Evolutionary conservation across 2,329 filamentous ascomycete species (phyloP).

Genomic region (Colletotrichum trifolii): DNA sequence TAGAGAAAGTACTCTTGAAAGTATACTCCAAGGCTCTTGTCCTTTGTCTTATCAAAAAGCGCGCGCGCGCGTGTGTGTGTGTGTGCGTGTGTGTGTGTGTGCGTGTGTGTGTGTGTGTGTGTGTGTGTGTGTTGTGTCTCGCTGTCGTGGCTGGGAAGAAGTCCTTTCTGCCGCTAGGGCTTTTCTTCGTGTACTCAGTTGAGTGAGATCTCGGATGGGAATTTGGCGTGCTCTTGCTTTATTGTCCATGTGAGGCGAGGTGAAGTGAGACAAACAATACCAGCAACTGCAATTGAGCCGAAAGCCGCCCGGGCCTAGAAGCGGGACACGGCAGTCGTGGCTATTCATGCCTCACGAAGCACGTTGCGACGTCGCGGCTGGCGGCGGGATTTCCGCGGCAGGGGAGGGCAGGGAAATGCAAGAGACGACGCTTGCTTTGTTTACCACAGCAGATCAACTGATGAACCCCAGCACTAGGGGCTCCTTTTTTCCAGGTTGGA

Average conservation of each 20-base stretch:
- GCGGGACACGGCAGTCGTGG: slow-evolving; percentile 15
- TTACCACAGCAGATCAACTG: background rate
- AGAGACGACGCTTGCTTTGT: slow-evolving; percentile 13
- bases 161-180: background rate
- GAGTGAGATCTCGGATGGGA: background rate
- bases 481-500: too few species aligned
- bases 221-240: background rate
- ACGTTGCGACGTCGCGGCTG: slow-evolving; percentile 29
- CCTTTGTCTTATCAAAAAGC: too few species aligned
- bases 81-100: slow-evolving; percentile 2
- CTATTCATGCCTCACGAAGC: slow-evolving; percentile 21
- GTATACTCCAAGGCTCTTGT: too few species aligned
- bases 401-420: too few species aligned
- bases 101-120: background rate
- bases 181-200: too few species aligned
- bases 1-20: too few species aligned
- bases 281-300: slow-evolving; percentile 2
- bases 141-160: background rate
- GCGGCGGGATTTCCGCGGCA: slow-evolving; percentile 19
- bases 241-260: slow-evolving; percentile 1
- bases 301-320: slow-evolving; percentile 18
- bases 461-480: too few species aligned
- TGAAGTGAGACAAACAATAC: slow-evolving; percentile 29
- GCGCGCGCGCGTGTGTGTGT: background rate
- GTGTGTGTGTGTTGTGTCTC: slow-evolving; percentile 19